Evolutionary conservation across 192 early-diverging fungal genomes (phyloP).

Genomic region (Backusella circina): DNA sequence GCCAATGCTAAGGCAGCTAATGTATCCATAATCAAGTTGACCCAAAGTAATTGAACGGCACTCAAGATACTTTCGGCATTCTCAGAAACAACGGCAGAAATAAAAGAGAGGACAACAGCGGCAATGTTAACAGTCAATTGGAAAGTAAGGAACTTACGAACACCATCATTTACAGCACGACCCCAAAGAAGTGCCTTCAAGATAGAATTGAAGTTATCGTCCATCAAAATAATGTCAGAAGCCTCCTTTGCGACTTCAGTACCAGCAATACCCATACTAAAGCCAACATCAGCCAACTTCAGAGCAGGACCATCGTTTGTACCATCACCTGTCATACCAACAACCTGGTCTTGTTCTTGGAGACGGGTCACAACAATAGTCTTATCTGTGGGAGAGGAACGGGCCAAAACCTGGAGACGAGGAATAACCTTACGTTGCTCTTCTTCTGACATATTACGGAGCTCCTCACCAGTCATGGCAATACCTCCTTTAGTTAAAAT

Average conservation of each 20-base stretch:
- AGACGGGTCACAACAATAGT: conserved; percentile 79
- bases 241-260: conserved; percentile 84
- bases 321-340: conserved; percentile 80
- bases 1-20: conserved; percentile 87
- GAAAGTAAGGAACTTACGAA: conserved; percentile 85
- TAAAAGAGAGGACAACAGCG: conserved; percentile 69
- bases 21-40: conserved; percentile 95
- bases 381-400: conserved; percentile 89
- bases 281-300: conserved; percentile 86
- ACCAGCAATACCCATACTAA: conserved; percentile 90
- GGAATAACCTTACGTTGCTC: conserved; percentile 63
- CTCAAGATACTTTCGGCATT: conserved; percentile 72
- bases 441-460: conserved; percentile 65
- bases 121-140: conserved; percentile 83
- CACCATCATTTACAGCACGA: conserved; percentile 76
- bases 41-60: conserved; percentile 91
- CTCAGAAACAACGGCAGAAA: conserved; percentile 59
- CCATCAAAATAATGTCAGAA: conserved; percentile 80
- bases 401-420: conserved; percentile 80
- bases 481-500: conserved; percentile 73
- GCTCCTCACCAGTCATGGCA: conserved; percentile 76
- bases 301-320: conserved; percentile 87
- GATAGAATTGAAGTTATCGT: conserved; percentile 85
- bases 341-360: conserved; percentile 64
- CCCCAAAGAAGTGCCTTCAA: conserved; percentile 79